Conservation (phyloP, 495 filamentous ascomycete species). For the Penicillium subrubescens region DNA sequence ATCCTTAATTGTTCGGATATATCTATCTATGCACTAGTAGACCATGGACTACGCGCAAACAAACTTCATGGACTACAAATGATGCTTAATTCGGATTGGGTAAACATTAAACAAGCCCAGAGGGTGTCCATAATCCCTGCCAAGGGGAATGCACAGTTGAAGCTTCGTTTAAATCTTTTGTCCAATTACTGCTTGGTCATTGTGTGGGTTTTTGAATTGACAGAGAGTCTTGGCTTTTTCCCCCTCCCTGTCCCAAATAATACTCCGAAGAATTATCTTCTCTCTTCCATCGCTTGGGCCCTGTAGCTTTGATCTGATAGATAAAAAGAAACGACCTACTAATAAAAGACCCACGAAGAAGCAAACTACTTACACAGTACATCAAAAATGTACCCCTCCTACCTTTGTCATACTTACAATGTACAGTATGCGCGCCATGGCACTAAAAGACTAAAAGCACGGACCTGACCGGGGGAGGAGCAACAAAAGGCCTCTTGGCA, state of each 20-base stretch:
- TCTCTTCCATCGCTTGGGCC: not conserved
- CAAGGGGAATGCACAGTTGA: slow-evolving; percentile 3
- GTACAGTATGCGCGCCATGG: slow-evolving; percentile 10
- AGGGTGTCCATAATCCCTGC: slow-evolving; percentile 4
- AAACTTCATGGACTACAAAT: not conserved
- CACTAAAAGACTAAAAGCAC: slow-evolving; percentile 20
- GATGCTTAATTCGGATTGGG: not conserved
- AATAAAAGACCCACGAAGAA: not conserved
- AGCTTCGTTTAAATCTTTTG: slow-evolving; percentile 16
- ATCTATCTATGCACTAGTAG: not conserved
- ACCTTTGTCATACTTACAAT: slow-evolving; percentile 7
- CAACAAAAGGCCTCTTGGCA: slow-evolving; percentile 7
- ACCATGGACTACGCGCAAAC: not conserved
- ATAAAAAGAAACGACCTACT: not conserved
- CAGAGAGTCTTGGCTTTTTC: not conserved
- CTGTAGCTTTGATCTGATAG: not conserved
- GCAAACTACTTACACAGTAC: not conserved
- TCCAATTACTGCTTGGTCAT: slow-evolving; percentile 16
- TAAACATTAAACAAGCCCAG: not conserved
- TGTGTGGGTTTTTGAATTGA: slow-evolving; percentile 14
- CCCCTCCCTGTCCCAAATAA: not conserved
- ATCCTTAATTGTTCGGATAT: not conserved
- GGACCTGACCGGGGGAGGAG: not conserved
- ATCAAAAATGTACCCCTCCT: not conserved
- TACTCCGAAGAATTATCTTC: not conserved